Evolutionary conservation across 164 flowering plant genomes (phyloP).

Genomic region (Liquidambar formosana): DNA sequence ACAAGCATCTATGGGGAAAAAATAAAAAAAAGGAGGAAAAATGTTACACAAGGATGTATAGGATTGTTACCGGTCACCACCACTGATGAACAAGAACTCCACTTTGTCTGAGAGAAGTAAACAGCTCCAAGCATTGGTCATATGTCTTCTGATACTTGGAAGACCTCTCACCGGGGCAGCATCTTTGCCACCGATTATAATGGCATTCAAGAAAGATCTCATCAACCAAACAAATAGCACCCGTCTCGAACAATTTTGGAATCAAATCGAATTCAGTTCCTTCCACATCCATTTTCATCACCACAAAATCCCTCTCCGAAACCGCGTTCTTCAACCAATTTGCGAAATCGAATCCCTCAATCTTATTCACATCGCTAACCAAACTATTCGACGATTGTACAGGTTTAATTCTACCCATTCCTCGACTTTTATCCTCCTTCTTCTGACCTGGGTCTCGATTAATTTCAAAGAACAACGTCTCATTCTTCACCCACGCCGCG

Average conservation of each 20-base stretch:
- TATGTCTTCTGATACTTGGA: conserved; percentile 82
- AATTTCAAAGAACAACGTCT: conserved; percentile 76
- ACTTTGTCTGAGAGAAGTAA: conserved; percentile 69
- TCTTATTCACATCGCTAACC: conserved; percentile 54
- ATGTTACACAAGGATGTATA: conserved; percentile 3
- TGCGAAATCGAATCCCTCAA: conserved; percentile 92
- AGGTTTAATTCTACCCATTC: conserved; percentile 91
- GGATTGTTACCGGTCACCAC: conserved; percentile 53
- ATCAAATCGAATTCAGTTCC: conserved; percentile 95
- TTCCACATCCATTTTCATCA: conserved; percentile 99
- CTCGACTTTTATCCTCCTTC: conserved; percentile 51
- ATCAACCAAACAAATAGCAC: conserved; percentile 93
- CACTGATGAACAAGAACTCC: conserved; percentile 98
- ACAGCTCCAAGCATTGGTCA: conserved; percentile 81
- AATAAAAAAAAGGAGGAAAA: neutral
- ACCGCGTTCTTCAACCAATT: conserved; percentile 87
- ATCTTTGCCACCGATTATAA: conserved; percentile 94
- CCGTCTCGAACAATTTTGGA: conserved; percentile 83
- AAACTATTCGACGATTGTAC: conserved; percentile 25
- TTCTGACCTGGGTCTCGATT: conserved; percentile 64
- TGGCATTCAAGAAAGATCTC: conserved; percentile 97
- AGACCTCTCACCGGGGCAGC: conserved; percentile 88
- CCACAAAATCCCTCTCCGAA: conserved; percentile 80
- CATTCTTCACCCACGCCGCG: conserved; percentile 95
- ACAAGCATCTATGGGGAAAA: neutral